These are phyloP conservation scores for Cladosporium sphaerospermum DNA, from an alignment of 2,329 filamentous ascomycete species.

Conservation along the genomic window DNA sequence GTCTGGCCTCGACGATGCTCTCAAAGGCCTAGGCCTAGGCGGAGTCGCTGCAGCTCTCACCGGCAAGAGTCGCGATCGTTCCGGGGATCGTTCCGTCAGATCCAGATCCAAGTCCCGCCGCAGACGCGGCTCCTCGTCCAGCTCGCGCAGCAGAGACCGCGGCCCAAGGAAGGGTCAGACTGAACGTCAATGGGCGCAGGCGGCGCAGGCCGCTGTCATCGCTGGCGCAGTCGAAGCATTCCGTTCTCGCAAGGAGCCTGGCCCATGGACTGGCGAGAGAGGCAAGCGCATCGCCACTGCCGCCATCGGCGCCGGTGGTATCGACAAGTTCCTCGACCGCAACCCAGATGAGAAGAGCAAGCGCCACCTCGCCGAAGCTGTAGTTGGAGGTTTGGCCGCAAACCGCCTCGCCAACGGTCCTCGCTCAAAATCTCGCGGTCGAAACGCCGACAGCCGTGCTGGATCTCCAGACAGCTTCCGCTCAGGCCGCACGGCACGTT, in stretches of 20 bases:
- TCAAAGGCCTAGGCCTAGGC: constrained; percentile 54
- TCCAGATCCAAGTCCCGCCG: constrained; percentile 46
- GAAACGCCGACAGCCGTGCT: constrained; percentile 28
- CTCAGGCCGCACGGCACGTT: constrained; percentile 41
- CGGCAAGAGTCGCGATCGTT: constrained; percentile 51
- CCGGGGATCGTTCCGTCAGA: constrained; percentile 32
- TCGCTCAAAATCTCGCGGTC: constrained; percentile 59
- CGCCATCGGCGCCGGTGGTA: constrained; percentile 75
- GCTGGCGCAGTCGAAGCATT: constrained; percentile 91
- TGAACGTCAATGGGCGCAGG: constrained; percentile 61
- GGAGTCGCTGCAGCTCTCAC: constrained; percentile 45
- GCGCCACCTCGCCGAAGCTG: constrained; percentile 76
- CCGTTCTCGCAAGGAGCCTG: constrained; percentile 80
- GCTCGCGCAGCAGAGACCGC: constrained; percentile 45
- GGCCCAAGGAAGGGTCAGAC: constrained; percentile 51
- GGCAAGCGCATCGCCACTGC: constrained; percentile 87
- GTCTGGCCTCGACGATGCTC: constrained; percentile 56
- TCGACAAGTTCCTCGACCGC: constrained; percentile 66
- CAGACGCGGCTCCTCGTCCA: constrained; percentile 38
- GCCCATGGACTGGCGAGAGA: constrained; percentile 84
- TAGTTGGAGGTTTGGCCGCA: constrained; percentile 79
- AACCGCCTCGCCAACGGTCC: constrained; percentile 82
- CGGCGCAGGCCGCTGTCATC: constrained; percentile 82
- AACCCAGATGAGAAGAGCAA: constrained; percentile 69
- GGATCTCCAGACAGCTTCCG: constrained; percentile 31